phyloP scores from a whole-genome alignment of 257 asterid species.

The Solanum pinnatisectum region DNA sequence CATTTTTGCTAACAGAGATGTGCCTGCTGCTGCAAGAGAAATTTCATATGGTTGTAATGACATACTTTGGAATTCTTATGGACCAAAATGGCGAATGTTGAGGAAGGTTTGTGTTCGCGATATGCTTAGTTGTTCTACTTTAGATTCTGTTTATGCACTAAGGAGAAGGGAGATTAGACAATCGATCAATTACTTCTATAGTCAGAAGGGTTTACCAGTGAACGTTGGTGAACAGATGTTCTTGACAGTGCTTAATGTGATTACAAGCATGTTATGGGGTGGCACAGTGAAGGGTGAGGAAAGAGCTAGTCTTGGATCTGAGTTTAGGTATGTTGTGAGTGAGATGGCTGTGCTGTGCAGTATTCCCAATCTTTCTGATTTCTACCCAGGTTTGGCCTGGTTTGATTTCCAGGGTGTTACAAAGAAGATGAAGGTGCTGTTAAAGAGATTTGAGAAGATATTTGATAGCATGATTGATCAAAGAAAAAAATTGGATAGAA shows the following conservation, averaged over 20 bases:
- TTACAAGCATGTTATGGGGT: constrained; percentile 76
- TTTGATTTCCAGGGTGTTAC: neutral
- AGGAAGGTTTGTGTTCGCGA: constrained; percentile 53
- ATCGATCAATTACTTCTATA: constrained; percentile 23
- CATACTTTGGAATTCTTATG: constrained; percentile 62
- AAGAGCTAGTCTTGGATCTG: neutral
- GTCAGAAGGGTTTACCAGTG: constrained; percentile 26
- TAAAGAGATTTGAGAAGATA: neutral
- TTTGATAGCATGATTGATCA: neutral
- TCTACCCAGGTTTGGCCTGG: neutral
- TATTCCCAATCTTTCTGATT: neutral
- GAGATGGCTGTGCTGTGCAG: neutral
- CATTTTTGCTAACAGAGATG: constrained; percentile 64
- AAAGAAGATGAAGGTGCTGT: neutral
- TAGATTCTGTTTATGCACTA: constrained; percentile 41
- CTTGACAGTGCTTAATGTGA: constrained; percentile 56
- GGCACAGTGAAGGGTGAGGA: constrained; percentile 49
- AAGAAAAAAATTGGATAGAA: neutral
- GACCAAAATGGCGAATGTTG: constrained; percentile 72
- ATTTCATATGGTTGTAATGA: constrained; percentile 54
- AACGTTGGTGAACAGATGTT: constrained; percentile 60
- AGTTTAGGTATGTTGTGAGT: neutral
- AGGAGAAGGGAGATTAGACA: constrained; percentile 39
- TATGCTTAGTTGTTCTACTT: constrained; percentile 35
- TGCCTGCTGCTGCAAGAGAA: constrained; percentile 51